These are phyloP conservation scores for Ophiostoma perfectum DNA, from an alignment of 2,329 filamentous ascomycete species.

Conservation along the genomic window DNA sequence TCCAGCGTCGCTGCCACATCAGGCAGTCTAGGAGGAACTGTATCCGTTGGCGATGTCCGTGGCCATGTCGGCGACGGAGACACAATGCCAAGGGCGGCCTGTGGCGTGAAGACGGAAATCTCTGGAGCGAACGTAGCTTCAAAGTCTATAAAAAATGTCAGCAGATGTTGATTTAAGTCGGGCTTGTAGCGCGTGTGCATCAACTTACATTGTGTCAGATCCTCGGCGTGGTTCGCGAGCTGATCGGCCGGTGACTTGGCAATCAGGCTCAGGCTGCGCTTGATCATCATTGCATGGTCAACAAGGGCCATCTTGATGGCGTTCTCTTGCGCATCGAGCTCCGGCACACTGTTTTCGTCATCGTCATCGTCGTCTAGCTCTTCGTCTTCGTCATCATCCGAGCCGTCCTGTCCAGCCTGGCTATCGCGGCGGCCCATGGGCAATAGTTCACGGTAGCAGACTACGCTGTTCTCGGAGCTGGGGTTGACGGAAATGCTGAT, in stretches of 20 bases:
- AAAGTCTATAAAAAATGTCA: constrained; percentile 45
- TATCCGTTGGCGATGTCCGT: constrained; percentile 43
- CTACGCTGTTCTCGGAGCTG: constrained; percentile 68
- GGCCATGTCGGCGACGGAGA: constrained; percentile 44
- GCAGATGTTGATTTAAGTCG: background rate
- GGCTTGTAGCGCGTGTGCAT: background rate
- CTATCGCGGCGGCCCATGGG: constrained; percentile 42
- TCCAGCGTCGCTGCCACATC: constrained; percentile 35
- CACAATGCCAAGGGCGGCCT: constrained; percentile 35
- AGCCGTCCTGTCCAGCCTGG: constrained; percentile 30
- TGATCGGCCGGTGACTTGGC: constrained; percentile 56
- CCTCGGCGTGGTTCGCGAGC: constrained; percentile 51
- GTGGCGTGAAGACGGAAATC: constrained; percentile 55
- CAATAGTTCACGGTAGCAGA: constrained; percentile 69
- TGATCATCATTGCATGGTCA: constrained; percentile 83
- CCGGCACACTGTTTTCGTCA: constrained; percentile 42
- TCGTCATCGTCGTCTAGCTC: constrained; percentile 39
- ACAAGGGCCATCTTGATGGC: constrained; percentile 79
- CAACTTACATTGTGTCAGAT: constrained; percentile 60
- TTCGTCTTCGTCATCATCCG: constrained; percentile 37
- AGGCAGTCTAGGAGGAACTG: constrained; percentile 30
- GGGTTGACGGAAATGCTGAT: constrained; percentile 72
- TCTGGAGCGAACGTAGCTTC: constrained; percentile 60
- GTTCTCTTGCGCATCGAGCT: constrained; percentile 59
- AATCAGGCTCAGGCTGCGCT: constrained; percentile 70